Evolutionary conservation across 495 filamentous ascomycete species (phyloP), one percentile per base, ranked within the genome.

Genomic region (Ramalina intermedia): DNA sequence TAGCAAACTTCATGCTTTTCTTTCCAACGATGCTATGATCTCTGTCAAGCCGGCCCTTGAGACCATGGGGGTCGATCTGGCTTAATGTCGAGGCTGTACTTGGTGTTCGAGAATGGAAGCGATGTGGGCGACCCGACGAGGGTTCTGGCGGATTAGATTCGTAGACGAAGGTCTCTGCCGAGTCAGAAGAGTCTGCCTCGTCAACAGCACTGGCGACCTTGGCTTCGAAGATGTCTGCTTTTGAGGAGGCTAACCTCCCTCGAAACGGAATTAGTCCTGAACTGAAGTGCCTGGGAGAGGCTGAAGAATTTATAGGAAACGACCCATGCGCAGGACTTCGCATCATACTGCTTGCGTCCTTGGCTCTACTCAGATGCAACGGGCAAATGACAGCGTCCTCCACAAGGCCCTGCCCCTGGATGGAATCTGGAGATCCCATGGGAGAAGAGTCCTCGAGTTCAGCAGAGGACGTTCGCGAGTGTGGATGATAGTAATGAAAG

Each of bases 1-100:
- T 93, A n/a, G 85, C 83, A 57, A 96, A 96, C 58, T 98, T 96
- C 91, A 96, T 96, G 65, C 84, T 94, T 63, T 85, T 85, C 69
- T 95, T 95, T 51, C 82, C 78, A 6, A 76, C 74, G 16, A 87
- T 72, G 41, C 73, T 78, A 46, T 81, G 81, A n/a, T 74, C 69
- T 16, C 72, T 70, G 60, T 73, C 78, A 43, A 88, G 77, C 48
- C 85, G 63, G 41, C 76, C 70, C 55, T 82, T 71, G 46, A 73
- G 77, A 49, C 70, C 72, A 37, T 85, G 66, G 50, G 78, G 82
- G 58, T 87, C 85, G 26, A 78, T 74, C 63, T 84, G 82, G 66
- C 81, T 95, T 11, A 67, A 78, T 75, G 91, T 85, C 4, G 91
- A 96, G 4, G 93, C 90, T 17, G 86, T 85, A 64, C 90, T 96